phyloP scores from a whole-genome alignment of 2,329 filamentous ascomycete genomes.

The Fonsecaea pedrosoi region DNA sequence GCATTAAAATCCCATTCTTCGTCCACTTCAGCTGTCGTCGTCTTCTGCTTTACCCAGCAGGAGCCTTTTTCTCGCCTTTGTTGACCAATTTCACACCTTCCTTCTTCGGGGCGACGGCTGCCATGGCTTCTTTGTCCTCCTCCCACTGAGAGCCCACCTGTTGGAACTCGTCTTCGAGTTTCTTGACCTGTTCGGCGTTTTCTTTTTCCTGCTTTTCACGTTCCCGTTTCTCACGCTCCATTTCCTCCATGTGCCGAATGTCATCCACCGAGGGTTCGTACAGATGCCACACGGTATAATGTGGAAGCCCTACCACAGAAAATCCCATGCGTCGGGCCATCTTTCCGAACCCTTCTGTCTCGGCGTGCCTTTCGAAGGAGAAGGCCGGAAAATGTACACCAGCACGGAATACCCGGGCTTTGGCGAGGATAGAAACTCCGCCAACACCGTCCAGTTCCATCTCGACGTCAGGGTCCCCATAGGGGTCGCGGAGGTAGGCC shows the following conservation, averaged over 20 bases:
- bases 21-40: neutral
- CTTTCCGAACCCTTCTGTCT: slow-evolving; percentile 99
- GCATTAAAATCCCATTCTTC: neutral
- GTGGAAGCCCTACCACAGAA: slow-evolving; percentile 91
- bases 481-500: slow-evolving; percentile 94
- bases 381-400: slow-evolving; percentile 98
- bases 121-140: slow-evolving; percentile 82
- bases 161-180: slow-evolving; percentile 80
- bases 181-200: slow-evolving; percentile 73
- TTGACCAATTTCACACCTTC: slow-evolving; percentile 12
- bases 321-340: slow-evolving; percentile 98
- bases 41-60: slow-evolving; percentile 20
- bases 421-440: slow-evolving; percentile 95
- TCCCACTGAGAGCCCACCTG: slow-evolving; percentile 83
- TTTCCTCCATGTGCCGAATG: slow-evolving; percentile 97
- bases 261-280: slow-evolving; percentile 99
- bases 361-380: slow-evolving; percentile 97
- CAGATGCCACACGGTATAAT: slow-evolving; percentile 99
- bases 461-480: slow-evolving; percentile 97
- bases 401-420: slow-evolving; percentile 91
- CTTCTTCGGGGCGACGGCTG: slow-evolving; percentile 42
- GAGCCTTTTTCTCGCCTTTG: slow-evolving; percentile 8
- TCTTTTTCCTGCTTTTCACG: slow-evolving; percentile 81
- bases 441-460: slow-evolving; percentile 97
- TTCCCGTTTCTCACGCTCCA: slow-evolving; percentile 84